Conservation (phyloP, 805 yeast genomes). For the Suhomyces pyralidae region DNA sequence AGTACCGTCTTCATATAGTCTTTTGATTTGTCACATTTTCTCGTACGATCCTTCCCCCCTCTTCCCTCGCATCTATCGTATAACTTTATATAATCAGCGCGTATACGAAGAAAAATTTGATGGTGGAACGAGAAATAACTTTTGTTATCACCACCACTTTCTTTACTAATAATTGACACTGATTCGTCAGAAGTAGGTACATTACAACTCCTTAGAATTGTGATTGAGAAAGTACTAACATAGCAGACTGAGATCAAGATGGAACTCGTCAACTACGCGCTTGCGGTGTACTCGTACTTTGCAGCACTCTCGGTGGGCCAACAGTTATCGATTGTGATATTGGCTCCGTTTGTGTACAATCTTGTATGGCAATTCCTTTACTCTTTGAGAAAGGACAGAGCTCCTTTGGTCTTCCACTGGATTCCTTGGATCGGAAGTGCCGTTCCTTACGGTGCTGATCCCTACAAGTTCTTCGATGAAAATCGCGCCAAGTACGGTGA, state of each 20-base stretch:
- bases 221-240: neutral
- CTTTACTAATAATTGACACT: neutral
- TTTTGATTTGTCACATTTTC: too few species aligned
- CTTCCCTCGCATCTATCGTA: neutral
- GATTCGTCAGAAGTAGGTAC: neutral
- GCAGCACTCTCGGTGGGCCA: constrained; percentile 22
- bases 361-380: constrained; percentile 64
- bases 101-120: neutral
- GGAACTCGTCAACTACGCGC: constrained; percentile 22
- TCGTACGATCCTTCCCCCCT: neutral
- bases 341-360: constrained; percentile 63
- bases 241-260: constrained; percentile 10
- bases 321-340: constrained; percentile 31
- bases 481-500: constrained; percentile 87
- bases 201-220: too few species aligned
- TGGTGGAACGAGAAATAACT: neutral
- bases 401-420: constrained; percentile 87
- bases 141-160: neutral
- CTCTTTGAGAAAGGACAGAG: constrained; percentile 76
- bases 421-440: constrained; percentile 97
- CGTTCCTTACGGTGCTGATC: constrained; percentile 84
- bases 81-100: constrained; percentile 2
- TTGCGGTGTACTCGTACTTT: constrained; percentile 16
- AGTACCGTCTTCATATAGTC: too few species aligned
- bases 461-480: constrained; percentile 81